Conservation (phyloP, 441 rosid species). For the Macaranga tanarius region DNA sequence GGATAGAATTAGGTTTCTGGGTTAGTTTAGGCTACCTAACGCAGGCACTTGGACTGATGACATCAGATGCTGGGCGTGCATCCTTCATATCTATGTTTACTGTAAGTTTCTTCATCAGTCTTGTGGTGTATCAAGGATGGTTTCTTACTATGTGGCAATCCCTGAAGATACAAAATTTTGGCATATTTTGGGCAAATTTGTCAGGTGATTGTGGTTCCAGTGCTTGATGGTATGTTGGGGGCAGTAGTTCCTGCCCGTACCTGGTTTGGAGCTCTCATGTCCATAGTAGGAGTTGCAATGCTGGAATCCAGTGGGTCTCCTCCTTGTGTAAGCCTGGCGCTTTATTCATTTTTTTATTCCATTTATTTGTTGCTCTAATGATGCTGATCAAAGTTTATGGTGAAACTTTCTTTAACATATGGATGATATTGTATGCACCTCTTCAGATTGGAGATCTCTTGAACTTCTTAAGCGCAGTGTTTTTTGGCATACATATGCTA, state of each 20-base stretch:
- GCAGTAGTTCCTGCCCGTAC: conserved; percentile 53
- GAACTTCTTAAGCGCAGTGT: conserved; percentile 59
- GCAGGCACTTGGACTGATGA: conserved; percentile 57
- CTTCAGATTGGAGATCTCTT: conserved; percentile 62
- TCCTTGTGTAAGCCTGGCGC: conserved; percentile 41
- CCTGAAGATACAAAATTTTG: conserved; percentile 23
- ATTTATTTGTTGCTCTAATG: background rate
- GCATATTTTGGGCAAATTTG: conserved; percentile 23
- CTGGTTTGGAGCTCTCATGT: conserved; percentile 64
- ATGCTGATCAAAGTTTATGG: background rate
- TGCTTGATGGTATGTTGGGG: conserved; percentile 73
- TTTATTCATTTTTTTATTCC: conserved; percentile 10
- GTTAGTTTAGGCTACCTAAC: conserved; percentile 57
- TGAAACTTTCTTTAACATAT: background rate
- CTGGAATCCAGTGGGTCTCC: conserved; percentile 67
- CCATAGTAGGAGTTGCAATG: conserved; percentile 54
- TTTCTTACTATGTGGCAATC: conserved; percentile 5
- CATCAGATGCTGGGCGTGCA: conserved; percentile 70
- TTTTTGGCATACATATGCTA: conserved; percentile 66
- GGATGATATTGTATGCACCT: background rate
- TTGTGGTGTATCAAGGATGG: conserved; percentile 7
- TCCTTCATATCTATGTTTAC: conserved; percentile 60
- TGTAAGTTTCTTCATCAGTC: conserved; percentile 35
- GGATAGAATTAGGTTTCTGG: conserved; percentile 68
- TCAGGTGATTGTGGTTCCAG: conserved; percentile 67